Conservation (phyloP, 2,329 filamentous ascomycete genomes). For the Pleoardoris graminearum region DNA sequence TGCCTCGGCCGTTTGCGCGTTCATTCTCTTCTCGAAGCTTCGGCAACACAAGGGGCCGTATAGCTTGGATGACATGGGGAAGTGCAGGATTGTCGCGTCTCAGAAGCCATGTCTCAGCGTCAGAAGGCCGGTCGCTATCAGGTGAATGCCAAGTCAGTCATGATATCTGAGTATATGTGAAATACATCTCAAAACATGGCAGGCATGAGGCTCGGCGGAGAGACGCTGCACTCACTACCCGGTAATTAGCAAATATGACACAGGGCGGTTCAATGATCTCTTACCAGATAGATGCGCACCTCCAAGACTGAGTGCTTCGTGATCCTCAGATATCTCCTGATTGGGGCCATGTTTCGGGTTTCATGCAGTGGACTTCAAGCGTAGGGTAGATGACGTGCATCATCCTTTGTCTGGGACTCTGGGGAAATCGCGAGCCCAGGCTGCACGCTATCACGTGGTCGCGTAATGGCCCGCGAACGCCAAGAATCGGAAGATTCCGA, state of each 20-base stretch:
- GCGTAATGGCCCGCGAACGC: slow-evolving; percentile 2
- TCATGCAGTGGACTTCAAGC: neutral
- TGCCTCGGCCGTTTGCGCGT: slow-evolving; percentile 64
- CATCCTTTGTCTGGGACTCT: neutral
- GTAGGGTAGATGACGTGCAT: neutral
- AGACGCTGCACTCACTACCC: neutral
- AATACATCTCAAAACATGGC: neutral
- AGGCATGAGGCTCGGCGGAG: neutral
- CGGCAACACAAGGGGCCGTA: slow-evolving; percentile 83
- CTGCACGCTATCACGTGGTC: slow-evolving; percentile 10
- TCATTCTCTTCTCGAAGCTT: slow-evolving; percentile 87
- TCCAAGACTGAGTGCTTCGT: slow-evolving; percentile 95
- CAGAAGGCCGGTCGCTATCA: slow-evolving; percentile 71
- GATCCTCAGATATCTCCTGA: slow-evolving; percentile 87
- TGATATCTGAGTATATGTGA: neutral
- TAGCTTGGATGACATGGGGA: slow-evolving; percentile 78
- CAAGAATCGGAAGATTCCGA: neutral
- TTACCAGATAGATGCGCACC: slow-evolving; percentile 81
- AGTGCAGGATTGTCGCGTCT: slow-evolving; percentile 75
- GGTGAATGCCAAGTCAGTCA: neutral
- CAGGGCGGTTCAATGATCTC: neutral
- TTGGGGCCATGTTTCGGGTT: slow-evolving; percentile 67
- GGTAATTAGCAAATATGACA: neutral
- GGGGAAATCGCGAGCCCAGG: neutral
- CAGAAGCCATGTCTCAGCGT: slow-evolving; percentile 82